Evolutionary conservation across 352 stramenopile species (phyloP), one percentile per base, ranked within the genome.

Genomic region (Phytophthora palmivora): DNA sequence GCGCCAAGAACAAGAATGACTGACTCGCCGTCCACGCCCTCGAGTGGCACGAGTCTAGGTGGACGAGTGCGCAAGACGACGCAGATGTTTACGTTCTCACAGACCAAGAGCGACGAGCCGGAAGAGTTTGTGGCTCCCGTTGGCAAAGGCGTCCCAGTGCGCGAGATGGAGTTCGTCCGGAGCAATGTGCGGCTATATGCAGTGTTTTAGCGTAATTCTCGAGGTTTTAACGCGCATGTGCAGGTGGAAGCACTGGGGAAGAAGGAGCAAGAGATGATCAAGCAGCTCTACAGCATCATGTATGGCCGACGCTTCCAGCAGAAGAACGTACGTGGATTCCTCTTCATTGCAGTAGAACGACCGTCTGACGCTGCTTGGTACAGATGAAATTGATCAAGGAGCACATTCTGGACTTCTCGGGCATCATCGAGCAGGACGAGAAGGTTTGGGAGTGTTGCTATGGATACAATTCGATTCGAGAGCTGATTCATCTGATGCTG

Each of bases 241-340:
- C 34, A 93, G 82, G 67, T 94, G 12, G 73, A 82, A 37, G 75
- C 76, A 50, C 73, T 91, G 42, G 67, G 70, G 44, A 94, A 94
- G 70, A 89, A 89, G 58, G 66, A 94, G 30, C 59, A 55, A 4
- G 86, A 94, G 44, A 80, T 80, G 57, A 66, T 90, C 58, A 91
- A 90, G 61, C 76, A 83, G 62, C 80, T 94, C n/a, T 94, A 94
- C 67, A 80, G 51, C 46, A 76, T 91, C 58, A 89, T 94, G 80
- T 94, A 86, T 58, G 65, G 70, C 16, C 82, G 86, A 26, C 86
- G 86, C 19, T 94, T 89, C 70, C 83, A 92, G 76, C 70, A 81
- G 52, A 89, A 88, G 47, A 91, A 92, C 48, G 86, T 92, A 72
- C 46, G 80, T 76, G 30, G 9, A 26, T 22, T 21, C 6, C 9